Conservation (phyloP, 2,329 filamentous ascomycete genomes). For the Pseudogymnoascus sp. region DNA sequence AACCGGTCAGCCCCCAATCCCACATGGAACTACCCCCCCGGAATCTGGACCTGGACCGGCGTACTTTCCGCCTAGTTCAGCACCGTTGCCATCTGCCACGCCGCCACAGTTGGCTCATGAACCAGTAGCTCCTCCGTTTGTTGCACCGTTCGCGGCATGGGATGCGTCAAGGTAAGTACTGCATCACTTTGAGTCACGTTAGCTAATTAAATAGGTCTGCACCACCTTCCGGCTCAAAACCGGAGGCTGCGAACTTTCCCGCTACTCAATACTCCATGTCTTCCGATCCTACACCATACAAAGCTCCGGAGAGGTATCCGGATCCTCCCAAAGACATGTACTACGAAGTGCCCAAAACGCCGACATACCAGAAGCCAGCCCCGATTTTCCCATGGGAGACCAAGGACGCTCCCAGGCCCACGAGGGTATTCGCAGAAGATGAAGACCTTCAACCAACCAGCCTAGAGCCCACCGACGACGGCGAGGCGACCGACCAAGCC, state of each 20-base stretch:
- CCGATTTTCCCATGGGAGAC: conserved; percentile 88
- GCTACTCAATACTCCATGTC: conserved; percentile 77
- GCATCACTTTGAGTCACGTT: conserved; percentile 22
- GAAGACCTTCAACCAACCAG: conserved; percentile 24
- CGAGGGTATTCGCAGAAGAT: conserved; percentile 60
- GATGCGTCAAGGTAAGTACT: conserved; percentile 43
- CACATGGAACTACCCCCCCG: conserved; percentile 17
- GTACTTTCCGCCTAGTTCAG: background rate
- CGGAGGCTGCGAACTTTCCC: conserved; percentile 81
- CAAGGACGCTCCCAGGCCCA: conserved; percentile 50
- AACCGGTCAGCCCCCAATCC: conserved; percentile 16
- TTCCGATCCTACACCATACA: conserved; percentile 64
- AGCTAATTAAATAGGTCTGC: conserved; percentile 32
- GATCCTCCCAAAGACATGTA: conserved; percentile 83
- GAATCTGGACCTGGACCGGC: background rate
- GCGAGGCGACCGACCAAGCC: conserved; percentile 16
- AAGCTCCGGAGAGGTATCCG: conserved; percentile 69
- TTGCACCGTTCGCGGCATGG: conserved; percentile 29
- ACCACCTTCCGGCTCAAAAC: conserved; percentile 60
- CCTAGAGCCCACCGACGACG: background rate
- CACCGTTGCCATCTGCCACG: background rate
- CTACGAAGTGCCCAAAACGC: conserved; percentile 68
- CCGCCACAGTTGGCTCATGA: background rate
- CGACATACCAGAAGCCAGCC: conserved; percentile 51
- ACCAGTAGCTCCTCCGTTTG: background rate